Evolutionary conservation across 805 yeast species (phyloP).

Genomic region (Barnettozyma siamensis): DNA sequence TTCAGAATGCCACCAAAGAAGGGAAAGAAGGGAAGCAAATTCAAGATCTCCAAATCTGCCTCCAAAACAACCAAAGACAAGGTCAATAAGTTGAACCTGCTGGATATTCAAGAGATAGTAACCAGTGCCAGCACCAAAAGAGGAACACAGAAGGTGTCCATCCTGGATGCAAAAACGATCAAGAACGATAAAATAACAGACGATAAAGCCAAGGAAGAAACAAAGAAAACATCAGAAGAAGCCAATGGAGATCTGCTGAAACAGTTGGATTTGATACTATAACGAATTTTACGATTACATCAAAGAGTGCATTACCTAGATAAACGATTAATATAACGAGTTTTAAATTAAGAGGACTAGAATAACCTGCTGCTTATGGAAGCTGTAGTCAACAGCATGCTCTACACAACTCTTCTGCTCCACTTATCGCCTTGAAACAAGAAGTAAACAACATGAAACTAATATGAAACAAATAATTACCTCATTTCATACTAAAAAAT

Average conservation of each 20-base stretch:
- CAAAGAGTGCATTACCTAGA: no score
- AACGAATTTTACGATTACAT: no score
- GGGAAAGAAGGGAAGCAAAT: slow-evolving; percentile 12
- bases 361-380: no score
- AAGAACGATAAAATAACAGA: slow-evolving; percentile 25
- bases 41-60: slow-evolving; percentile 7
- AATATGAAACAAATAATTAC: not conserved
- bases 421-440: no score
- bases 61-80: slow-evolving; percentile 6
- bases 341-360: no score
- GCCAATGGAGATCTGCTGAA: slow-evolving; percentile 25
- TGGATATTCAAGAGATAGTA: slow-evolving; percentile 8
- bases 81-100: slow-evolving; percentile 10
- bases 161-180: slow-evolving; percentile 16
- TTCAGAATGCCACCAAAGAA: slow-evolving; percentile 11
- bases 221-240: slow-evolving; percentile 20
- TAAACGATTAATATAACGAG: no score
- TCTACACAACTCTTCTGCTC: no score
- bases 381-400: no score
- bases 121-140: slow-evolving; percentile 1
- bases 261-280: slow-evolving; percentile 24
- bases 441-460: slow-evolving; percentile 1
- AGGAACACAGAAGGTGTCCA: slow-evolving; percentile 1
- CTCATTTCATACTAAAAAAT: no score
- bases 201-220: slow-evolving; percentile 17